Conservation (phyloP, 257 asterid genomes). For the Fraxinus anomala region DNA sequence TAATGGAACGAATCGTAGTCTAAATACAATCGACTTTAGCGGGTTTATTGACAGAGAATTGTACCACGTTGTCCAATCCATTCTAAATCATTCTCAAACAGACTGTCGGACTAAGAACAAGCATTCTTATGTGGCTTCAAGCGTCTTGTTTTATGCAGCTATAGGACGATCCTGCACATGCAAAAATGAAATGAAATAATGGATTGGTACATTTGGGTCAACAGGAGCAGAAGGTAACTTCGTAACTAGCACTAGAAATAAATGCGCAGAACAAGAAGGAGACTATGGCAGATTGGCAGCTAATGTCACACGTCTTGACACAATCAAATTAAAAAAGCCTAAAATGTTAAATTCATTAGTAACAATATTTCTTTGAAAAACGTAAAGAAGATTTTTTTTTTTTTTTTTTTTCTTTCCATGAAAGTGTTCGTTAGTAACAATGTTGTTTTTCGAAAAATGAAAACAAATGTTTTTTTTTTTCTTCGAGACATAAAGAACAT, state of each 20-base stretch:
- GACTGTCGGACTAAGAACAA: slow-evolving; percentile 20
- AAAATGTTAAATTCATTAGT: not conserved
- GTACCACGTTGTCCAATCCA: slow-evolving; percentile 17
- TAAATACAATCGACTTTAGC: slow-evolving; percentile 20
- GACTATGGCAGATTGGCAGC: not conserved
- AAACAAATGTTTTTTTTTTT: too few species aligned
- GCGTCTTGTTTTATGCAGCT: slow-evolving; percentile 31
- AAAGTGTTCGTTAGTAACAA: too few species aligned
- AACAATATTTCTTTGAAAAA: too few species aligned
- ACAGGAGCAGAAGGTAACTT: not conserved
- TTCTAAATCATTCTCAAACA: slow-evolving; percentile 23
- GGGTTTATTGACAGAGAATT: slow-evolving; percentile 20
- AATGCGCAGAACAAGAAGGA: not conserved
- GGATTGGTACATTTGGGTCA: slow-evolving; percentile 1
- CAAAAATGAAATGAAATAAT: not conserved
- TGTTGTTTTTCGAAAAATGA: too few species aligned
- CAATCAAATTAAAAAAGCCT: not conserved
- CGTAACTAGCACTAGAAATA: not conserved
- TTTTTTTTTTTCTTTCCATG: too few species aligned
- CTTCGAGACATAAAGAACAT: not conserved
- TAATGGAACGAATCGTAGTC: slow-evolving; percentile 25
- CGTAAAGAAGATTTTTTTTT: too few species aligned
- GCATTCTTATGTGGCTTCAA: slow-evolving; percentile 23
- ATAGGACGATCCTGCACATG: slow-evolving; percentile 40
- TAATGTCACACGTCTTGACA: not conserved